A percentile compares a stretch with the other conserved stretches of the same genome.
phyloP scores from a whole-genome alignment of 2,329 filamentous ascomycete genomes.

The Epichloe glyceriae region DNA sequence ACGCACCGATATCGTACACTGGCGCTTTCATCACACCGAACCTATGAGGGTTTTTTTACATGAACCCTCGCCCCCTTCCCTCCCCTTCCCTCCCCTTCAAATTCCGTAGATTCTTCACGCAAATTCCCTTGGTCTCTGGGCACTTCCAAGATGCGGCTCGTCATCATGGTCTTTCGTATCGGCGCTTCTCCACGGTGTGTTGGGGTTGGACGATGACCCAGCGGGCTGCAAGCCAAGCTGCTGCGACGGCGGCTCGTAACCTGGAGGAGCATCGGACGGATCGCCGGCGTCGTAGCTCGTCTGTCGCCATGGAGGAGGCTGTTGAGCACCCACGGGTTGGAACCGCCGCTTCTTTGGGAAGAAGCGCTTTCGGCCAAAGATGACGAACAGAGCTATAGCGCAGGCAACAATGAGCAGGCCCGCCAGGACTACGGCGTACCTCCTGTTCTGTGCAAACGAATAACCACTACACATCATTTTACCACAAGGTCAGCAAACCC shows the following conservation, averaged over 20 bases:
- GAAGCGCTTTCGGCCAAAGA: slow-evolving; percentile 17
- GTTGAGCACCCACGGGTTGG: slow-evolving; percentile 11
- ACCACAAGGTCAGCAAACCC: slow-evolving; percentile 5
- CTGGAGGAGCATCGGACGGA: slow-evolving; percentile 18
- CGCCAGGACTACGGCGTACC: slow-evolving; percentile 33
- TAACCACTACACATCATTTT: slow-evolving; percentile 33
- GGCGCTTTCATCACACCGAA: neutral
- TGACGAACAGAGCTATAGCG: slow-evolving; percentile 23
- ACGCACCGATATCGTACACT: too few relatives aligned
- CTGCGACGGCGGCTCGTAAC: slow-evolving; percentile 21
- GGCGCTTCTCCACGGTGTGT: slow-evolving; percentile 15
- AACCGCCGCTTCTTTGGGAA: slow-evolving; percentile 10
- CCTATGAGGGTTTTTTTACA: too few relatives aligned
- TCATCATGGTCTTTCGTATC: slow-evolving; percentile 18
- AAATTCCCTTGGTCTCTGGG: slow-evolving; percentile 22
- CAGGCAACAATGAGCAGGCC: slow-evolving; percentile 32
- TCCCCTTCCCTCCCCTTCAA: too few relatives aligned
- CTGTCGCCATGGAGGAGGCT: slow-evolving; percentile 18
- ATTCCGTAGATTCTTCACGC: slow-evolving; percentile 7
- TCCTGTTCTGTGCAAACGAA: slow-evolving; percentile 37
- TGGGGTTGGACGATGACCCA: slow-evolving; percentile 12
- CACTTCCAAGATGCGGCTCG: slow-evolving; percentile 17
- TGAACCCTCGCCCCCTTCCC: too few relatives aligned
- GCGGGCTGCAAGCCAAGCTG: slow-evolving; percentile 17
- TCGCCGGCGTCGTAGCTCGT: slow-evolving; percentile 11